Evolutionary conservation across 305 asterid species (phyloP), one percentile per base, ranked within the genome.

Genomic region (Fraxinus velutina): DNA sequence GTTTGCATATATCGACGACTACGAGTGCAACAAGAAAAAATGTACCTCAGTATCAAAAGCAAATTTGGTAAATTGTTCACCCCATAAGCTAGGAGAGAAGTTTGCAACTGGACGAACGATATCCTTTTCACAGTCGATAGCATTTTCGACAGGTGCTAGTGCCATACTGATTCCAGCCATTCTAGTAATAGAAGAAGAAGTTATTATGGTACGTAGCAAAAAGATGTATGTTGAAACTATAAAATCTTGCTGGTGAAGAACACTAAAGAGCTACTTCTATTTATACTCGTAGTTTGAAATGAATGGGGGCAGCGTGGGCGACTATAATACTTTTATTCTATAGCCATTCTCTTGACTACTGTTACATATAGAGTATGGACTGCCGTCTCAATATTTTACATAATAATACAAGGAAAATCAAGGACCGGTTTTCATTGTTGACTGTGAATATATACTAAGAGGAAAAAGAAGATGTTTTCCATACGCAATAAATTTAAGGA

Each of bases 51-150:
- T 22, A 9, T 62, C 72, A 21, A 22, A 62, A 22, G 32, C 32
- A 62, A 22, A 62, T 7, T 62, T 62, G 5, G 12, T 22, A 24
- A 62, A 62, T 24, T 62, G 32, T 21, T 62, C 72, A 24, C 72
- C 72, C 72, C 72, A 62, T 62, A 62, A 62, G 72, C 33, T 62
- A 5, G 72, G 72, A 21, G 72, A 62, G 72, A 62, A 62, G 72
- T 62, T 62, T 62, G 72, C 72, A 10, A 62, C 72, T 62, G 72
- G 72, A 62, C 72, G 33, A 62, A 22, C 5, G 12, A 62, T 62
- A 4, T 62, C 70, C 12, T 60, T 21, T 21, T 60, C 22, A 6
- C 10, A 5, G 29, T 21, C 1, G 70, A 8, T 2, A 57, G 24
- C 29, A 21, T 21, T 57, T 57, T 57, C 70, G 22, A 57, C 70